These are phyloP conservation scores for Kodamaea fungicola DNA, from an alignment of 1,139 yeast genomes.

Conservation along the genomic window DNA sequence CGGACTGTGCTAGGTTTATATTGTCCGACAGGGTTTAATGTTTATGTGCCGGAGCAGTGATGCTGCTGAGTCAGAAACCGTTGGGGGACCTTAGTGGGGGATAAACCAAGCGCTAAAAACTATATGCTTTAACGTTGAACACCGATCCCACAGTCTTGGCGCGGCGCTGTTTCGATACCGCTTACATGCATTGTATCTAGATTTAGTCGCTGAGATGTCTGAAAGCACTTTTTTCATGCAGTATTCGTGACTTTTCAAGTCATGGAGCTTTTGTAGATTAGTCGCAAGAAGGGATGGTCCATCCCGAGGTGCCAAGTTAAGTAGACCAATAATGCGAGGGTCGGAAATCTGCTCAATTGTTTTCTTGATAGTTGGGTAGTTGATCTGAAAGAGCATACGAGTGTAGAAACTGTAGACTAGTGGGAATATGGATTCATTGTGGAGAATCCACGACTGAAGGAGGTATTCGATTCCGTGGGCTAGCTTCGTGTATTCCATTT, in stretches of 20 bases:
- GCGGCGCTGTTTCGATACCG: too few species aligned
- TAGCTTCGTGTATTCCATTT: too few species aligned
- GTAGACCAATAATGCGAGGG: slow-evolving; percentile 3
- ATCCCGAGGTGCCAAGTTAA: slow-evolving; percentile 3
- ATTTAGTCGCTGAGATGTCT: slow-evolving; percentile 8
- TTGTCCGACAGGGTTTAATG: too few species aligned
- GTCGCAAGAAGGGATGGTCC: slow-evolving; percentile 2
- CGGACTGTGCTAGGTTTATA: too few species aligned
- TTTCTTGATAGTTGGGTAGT: slow-evolving; percentile 18
- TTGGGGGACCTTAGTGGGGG: too few species aligned
- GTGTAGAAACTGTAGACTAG: slow-evolving; percentile 37
- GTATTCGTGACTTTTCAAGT: slow-evolving; percentile 8
- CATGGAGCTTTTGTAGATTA: slow-evolving; percentile 11
- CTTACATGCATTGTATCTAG: slow-evolving; percentile 2
- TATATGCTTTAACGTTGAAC: too few species aligned
- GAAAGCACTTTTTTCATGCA: slow-evolving; percentile 9
- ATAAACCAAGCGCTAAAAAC: too few species aligned
- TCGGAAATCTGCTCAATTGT: slow-evolving; percentile 11
- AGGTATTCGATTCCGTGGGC: slow-evolving; percentile 24
- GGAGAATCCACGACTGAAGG: slow-evolving; percentile 25
- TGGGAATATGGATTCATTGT: slow-evolving; percentile 31
- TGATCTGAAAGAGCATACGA: slow-evolving; percentile 23
- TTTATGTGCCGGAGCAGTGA: too few species aligned
- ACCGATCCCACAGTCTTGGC: too few species aligned
- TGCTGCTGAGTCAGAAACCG: not conserved